A percentile compares a stretch with the other conserved stretches of the same genome.
These are phyloP conservation scores for Pseudogymnoascus sp. DNA, from an alignment of 2,329 filamentous ascomycete genomes.

Conservation along the genomic window DNA sequence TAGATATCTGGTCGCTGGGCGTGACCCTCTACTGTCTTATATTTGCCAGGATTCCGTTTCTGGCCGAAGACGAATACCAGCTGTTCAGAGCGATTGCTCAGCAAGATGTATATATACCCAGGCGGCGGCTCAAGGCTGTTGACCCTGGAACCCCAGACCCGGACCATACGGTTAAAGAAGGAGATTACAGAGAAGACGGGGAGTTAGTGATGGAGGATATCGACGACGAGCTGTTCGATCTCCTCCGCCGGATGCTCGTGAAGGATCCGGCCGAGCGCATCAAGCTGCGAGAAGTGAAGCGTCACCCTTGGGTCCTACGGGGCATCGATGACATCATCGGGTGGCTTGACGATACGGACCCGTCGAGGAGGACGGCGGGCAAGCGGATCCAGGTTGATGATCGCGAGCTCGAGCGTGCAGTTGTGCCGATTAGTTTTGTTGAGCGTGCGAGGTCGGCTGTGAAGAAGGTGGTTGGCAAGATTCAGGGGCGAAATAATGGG, in stretches of 20 bases:
- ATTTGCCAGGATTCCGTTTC: slow-evolving; percentile 86
- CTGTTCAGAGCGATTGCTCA: slow-evolving; percentile 89
- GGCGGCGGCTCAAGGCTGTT: slow-evolving; percentile 69
- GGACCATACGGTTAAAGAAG: slow-evolving; percentile 37
- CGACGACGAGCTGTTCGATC: slow-evolving; percentile 69
- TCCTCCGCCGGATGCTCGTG: slow-evolving; percentile 69
- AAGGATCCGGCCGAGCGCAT: slow-evolving; percentile 90
- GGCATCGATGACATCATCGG: slow-evolving; percentile 65
- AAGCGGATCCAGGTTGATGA: slow-evolving; percentile 88
- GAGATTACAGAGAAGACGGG: slow-evolving; percentile 66
- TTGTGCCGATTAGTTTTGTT: slow-evolving; percentile 80
- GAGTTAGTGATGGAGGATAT: slow-evolving; percentile 81
- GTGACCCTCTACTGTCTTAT: slow-evolving; percentile 95
- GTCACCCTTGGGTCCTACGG: slow-evolving; percentile 81
- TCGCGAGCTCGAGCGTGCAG: slow-evolving; percentile 80
- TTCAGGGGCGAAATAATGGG: slow-evolving; percentile 25
- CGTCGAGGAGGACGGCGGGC: slow-evolving; percentile 66
- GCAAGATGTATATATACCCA: slow-evolving; percentile 84
- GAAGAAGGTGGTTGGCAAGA: slow-evolving; percentile 57
- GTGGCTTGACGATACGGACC: slow-evolving; percentile 95
- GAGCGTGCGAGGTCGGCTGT: slow-evolving; percentile 76
- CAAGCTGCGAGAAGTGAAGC: slow-evolving; percentile 83
- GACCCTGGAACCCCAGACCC: slow-evolving; percentile 39
- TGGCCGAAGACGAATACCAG: slow-evolving; percentile 83
- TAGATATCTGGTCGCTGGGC: slow-evolving; percentile 95